Conservation (phyloP, 2,329 filamentous ascomycete genomes). For the Aureobasidium sp. region DNA sequence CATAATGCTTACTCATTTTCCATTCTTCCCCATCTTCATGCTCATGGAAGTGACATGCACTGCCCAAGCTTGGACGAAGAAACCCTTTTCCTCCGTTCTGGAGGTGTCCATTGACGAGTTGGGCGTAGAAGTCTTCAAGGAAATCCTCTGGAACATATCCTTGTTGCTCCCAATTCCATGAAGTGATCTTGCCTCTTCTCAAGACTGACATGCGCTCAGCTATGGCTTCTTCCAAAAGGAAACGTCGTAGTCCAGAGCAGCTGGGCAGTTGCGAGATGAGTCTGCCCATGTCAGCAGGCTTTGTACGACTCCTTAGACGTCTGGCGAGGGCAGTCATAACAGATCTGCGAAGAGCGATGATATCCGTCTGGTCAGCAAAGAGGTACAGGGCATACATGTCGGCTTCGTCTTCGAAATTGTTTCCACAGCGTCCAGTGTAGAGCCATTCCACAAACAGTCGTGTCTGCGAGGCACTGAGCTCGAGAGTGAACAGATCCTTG, state of each 20-base stretch:
- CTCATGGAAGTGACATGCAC: background rate
- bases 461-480: background rate
- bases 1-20: background rate
- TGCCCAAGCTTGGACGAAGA: background rate
- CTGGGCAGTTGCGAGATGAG: background rate
- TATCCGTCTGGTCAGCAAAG: background rate
- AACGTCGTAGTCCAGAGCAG: background rate
- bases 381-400: background rate
- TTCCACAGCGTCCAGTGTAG: background rate
- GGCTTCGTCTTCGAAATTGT: no score
- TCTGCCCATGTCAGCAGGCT: background rate
- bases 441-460: background rate
- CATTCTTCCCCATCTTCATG: background rate
- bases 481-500: background rate
- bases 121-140: background rate
- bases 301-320: background rate
- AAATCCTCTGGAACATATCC: background rate
- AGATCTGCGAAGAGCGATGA: constrained; percentile 1
- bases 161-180: background rate
- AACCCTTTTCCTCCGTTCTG: background rate
- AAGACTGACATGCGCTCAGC: no score
- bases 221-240: background rate
- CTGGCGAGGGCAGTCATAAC: background rate
- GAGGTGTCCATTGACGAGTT: background rate
- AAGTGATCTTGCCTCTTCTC: background rate